These are phyloP conservation scores for Penicillium sp. DNA, from an alignment of 2,329 filamentous ascomycete genomes.

Conservation along the genomic window DNA sequence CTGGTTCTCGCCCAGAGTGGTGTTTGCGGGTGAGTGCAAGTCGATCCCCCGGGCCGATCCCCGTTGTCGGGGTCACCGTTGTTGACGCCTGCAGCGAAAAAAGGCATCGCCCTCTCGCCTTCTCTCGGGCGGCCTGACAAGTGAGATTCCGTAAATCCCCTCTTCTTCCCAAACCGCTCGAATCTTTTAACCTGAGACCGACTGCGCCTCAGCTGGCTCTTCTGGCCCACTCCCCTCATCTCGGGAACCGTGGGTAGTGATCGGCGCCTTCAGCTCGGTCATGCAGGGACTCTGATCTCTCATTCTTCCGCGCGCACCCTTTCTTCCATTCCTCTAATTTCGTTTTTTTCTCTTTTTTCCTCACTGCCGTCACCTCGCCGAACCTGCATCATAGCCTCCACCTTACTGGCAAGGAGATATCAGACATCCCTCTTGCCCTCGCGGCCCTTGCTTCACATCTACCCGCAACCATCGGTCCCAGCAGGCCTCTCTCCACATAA, in stretches of 20 bases:
- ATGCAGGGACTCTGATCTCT: constrained; percentile 7
- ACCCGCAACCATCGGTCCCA: too few relatives aligned
- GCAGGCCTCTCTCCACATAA: too few relatives aligned
- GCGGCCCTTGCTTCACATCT: background rate
- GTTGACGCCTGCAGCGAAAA: constrained; percentile 5
- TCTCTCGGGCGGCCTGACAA: too few relatives aligned
- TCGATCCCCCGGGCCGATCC: background rate
- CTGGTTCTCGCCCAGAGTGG: too few relatives aligned
- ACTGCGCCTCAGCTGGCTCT: constrained; percentile 6
- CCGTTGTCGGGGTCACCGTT: constrained; percentile 19
- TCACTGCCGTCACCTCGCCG: too few relatives aligned
- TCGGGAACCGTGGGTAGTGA: constrained; percentile 12
- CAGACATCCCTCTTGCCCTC: background rate
- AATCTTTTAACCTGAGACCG: constrained; percentile 8
- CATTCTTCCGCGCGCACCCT: constrained; percentile 4
- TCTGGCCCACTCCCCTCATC: constrained; percentile 3
- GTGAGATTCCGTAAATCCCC: background rate
- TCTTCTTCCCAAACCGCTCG: background rate
- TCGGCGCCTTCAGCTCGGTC: too few relatives aligned
- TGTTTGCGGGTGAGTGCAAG: too few relatives aligned
- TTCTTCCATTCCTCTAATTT: too few relatives aligned
- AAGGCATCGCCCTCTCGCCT: background rate
- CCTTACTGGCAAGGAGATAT: too few relatives aligned
- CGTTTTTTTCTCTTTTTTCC: too few relatives aligned
- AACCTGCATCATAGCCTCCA: too few relatives aligned